Percentiles rank a stretch among this genome's conserved stretches.
phyloP scores from a whole-genome alignment of 257 asterid genomes.

The Nicotiana otophora region DNA sequence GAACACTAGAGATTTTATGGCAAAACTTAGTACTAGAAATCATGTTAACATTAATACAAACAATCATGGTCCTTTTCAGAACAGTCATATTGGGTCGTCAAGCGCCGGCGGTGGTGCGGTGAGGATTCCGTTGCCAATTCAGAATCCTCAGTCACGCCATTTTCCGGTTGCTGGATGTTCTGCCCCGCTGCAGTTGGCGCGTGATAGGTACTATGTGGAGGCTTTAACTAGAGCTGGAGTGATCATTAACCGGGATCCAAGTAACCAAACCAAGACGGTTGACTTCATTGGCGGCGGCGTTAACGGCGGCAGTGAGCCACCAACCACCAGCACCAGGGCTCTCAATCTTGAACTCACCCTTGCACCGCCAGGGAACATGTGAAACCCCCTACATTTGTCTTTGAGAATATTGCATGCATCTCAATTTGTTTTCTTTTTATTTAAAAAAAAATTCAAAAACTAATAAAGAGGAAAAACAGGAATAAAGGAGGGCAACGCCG shows the following conservation, averaged over 20 bases:
- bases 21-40: background rate
- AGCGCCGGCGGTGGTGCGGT: background rate
- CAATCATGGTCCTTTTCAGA: background rate
- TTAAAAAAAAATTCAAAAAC: too few species aligned
- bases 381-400: background rate
- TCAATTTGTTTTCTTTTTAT: background rate
- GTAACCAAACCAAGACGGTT: background rate
- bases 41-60: too few species aligned
- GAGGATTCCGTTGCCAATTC: slow-evolving; percentile 16
- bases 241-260: background rate
- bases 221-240: slow-evolving; percentile 5
- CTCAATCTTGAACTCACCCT: slow-evolving; percentile 38
- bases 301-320: slow-evolving; percentile 24
- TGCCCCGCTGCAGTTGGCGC: slow-evolving; percentile 3
- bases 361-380: slow-evolving; percentile 37
- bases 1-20: background rate
- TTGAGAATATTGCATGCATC: background rate
- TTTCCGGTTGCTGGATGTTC: slow-evolving; percentile 3
- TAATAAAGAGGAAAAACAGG: background rate
- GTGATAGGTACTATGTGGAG: slow-evolving; percentile 14
- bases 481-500: background rate
- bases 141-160: background rate
- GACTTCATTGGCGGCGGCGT: slow-evolving; percentile 15
- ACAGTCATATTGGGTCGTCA: background rate
- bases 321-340: slow-evolving; percentile 12